These are phyloP conservation scores for Salvia rosmarinus DNA, from an alignment of 257 asterid species.

Conservation along the genomic window DNA sequence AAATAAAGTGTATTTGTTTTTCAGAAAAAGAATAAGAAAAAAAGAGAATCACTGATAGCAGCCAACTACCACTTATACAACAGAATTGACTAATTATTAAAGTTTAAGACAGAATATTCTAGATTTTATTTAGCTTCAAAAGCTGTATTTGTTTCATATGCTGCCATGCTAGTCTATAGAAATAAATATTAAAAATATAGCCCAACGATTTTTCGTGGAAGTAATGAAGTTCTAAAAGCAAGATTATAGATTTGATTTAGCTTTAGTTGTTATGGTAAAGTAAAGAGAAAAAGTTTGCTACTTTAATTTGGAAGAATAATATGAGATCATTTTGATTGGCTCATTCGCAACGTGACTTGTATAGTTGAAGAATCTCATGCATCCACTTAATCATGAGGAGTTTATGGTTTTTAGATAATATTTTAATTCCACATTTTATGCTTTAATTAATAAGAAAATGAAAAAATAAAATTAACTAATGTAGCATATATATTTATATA, in stretches of 20 bases:
- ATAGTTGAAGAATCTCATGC: too few relatives aligned
- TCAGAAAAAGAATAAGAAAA: neutral
- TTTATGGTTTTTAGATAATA: too few relatives aligned
- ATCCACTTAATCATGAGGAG: too few relatives aligned
- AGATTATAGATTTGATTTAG: neutral
- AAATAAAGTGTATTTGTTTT: neutral
- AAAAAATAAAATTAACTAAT: too few relatives aligned
- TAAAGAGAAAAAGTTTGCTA: neutral
- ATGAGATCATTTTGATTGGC: too few relatives aligned
- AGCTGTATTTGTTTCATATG: neutral
- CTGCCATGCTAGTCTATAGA: neutral
- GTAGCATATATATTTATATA: too few relatives aligned
- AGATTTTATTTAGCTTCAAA: too few relatives aligned
- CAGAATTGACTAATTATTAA: slow-evolving; percentile 6
- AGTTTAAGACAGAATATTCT: too few relatives aligned
- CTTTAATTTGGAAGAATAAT: neutral
- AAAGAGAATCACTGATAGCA: slow-evolving; percentile 1
- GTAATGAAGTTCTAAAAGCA: slow-evolving; percentile 10
- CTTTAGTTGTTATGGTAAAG: slow-evolving; percentile 10
- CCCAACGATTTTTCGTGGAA: slow-evolving; percentile 8
- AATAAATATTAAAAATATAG: neutral
- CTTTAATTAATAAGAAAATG: too few relatives aligned
- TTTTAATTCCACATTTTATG: too few relatives aligned
- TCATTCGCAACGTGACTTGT: too few relatives aligned
- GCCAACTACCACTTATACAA: slow-evolving; percentile 26